Base-by-base conservation (phyloP, 148 eudicot genomes). In the Camellia granthamiana region DNA sequence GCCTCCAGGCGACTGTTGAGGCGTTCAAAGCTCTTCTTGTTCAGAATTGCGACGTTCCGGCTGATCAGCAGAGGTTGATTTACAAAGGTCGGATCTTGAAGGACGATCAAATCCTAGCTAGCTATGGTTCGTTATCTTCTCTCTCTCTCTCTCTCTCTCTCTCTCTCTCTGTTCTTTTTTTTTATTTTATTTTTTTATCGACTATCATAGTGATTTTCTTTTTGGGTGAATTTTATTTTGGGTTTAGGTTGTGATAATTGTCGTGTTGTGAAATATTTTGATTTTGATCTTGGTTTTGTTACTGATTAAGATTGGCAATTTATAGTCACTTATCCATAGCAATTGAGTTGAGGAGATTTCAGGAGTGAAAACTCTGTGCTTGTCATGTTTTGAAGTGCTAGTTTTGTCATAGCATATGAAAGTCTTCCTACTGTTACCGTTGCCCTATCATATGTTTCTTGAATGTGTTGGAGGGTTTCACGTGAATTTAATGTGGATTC, bases 41-140 rank as follows among this genome's bases (percentile, higher is more conserved):
- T 3, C 88, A 89, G 82, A 91, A 81, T 74, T 90, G 90, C 69
- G 95, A 94, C 58, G 89, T 92, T 4, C 97, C 93, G n/a, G 88
- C 95, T 74, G 89, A 90, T 68, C 97, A 94, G 73, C 98, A 92
- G 91, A 83, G 95, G 78, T 73, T 94, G 95, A 94, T 94, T 84
- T 94, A 94, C 78, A 92, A 94, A 79, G 97, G 97, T 38, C 92
- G 97, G 85, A 92, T 94, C 87, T 88, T 94, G 75, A 94, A 94
- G 89, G 94, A 94, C 65, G 97, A 94, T 76, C 97, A 94, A 81
- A 91, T 90, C 83, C 93, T 94, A 69, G 89, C 63, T 43, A 90
- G 92, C 84, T 94, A 94, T 80, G 97, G 97, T 94, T 89, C 55
- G 77, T 68, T 74, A 56, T 77, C 46, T 23, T 9, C 18, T 54